Percentiles rank a stretch among this genome's conserved stretches.
Evolutionary conservation across 2,329 filamentous ascomycete genomes (phyloP).

Genomic region (Pseudopithomyces chartarum): DNA sequence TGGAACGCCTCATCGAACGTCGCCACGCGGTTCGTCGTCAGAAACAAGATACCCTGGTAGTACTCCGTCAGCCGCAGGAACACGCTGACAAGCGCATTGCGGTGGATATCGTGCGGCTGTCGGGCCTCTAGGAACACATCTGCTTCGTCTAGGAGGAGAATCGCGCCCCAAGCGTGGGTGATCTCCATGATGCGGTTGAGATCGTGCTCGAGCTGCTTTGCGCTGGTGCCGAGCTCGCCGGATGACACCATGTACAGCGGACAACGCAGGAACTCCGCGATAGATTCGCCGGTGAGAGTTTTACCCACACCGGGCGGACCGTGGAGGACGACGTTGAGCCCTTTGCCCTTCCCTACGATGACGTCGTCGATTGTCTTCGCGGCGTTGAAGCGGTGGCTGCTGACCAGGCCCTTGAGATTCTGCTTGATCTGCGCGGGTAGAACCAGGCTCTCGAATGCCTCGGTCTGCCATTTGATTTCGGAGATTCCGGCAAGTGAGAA

Average conservation of each 20-base stretch:
- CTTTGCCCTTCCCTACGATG: constrained; percentile 79
- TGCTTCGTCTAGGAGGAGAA: constrained; percentile 81
- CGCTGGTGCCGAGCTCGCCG: constrained; percentile 78
- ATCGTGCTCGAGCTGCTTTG: constrained; percentile 73
- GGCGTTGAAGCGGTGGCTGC: constrained; percentile 81
- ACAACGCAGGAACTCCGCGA: constrained; percentile 79
- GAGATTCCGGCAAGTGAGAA: constrained; percentile 79
- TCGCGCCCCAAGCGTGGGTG: constrained; percentile 83
- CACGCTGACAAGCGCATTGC: constrained; percentile 84
- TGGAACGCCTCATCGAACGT: constrained; percentile 93
- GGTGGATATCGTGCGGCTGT: constrained; percentile 80
- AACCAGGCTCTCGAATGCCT: constrained; percentile 82
- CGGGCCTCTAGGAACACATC: constrained; percentile 71
- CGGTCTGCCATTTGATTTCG: constrained; percentile 83
- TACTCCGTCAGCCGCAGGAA: constrained; percentile 88
- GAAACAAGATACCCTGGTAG: constrained; percentile 87
- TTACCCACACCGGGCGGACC: constrained; percentile 83
- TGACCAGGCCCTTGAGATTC: constrained; percentile 77
- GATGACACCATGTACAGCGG: constrained; percentile 84
- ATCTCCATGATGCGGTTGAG: constrained; percentile 85
- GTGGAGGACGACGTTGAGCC: constrained; percentile 80
- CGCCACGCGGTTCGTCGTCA: constrained; percentile 86
- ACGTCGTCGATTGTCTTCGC: constrained; percentile 78
- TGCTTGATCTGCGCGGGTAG: constrained; percentile 67
- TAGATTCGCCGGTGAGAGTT: constrained; percentile 84